Percentiles rank a stretch among this genome's conserved stretches.
phyloP scores from a whole-genome alignment of 345 rosid genomes.

The Ceriops decandra region DNA sequence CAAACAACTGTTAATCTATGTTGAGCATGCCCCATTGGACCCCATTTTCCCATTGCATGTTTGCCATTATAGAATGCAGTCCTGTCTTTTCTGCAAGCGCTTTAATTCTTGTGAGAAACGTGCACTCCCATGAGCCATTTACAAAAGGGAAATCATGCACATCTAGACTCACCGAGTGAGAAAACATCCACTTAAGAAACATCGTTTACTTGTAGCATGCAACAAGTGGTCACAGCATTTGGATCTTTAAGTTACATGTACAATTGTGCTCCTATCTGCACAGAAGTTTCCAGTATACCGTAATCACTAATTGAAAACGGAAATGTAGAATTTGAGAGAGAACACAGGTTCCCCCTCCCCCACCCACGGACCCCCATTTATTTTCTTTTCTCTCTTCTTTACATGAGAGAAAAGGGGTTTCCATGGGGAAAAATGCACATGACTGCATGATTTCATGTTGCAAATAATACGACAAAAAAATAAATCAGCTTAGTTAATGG shows the following conservation, averaged over 20 bases:
- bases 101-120: too few relatives aligned
- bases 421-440: conserved; percentile 11
- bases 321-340: conserved; percentile 7
- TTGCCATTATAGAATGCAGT: too few relatives aligned
- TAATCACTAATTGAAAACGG: not conserved
- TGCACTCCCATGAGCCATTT: too few relatives aligned
- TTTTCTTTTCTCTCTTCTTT: too few relatives aligned
- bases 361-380: too few relatives aligned
- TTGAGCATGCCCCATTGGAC: too few relatives aligned
- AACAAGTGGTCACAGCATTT: not conserved
- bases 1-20: too few relatives aligned
- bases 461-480: conserved; percentile 16
- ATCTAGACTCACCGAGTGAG: not conserved
- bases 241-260: conserved; percentile 15
- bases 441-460: conserved; percentile 9
- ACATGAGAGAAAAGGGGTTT: not conserved
- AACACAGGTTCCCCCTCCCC: too few relatives aligned
- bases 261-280: conserved; percentile 23
- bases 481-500: conserved; percentile 18
- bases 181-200: not conserved
- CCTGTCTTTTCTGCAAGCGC: too few relatives aligned
- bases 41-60: too few relatives aligned
- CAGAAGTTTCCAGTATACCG: conserved; percentile 17
- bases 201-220: not conserved
- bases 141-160: too few relatives aligned